Base-by-base conservation (phyloP, 768 basidiomycete genomes). In the Boletus speciosus region DNA sequence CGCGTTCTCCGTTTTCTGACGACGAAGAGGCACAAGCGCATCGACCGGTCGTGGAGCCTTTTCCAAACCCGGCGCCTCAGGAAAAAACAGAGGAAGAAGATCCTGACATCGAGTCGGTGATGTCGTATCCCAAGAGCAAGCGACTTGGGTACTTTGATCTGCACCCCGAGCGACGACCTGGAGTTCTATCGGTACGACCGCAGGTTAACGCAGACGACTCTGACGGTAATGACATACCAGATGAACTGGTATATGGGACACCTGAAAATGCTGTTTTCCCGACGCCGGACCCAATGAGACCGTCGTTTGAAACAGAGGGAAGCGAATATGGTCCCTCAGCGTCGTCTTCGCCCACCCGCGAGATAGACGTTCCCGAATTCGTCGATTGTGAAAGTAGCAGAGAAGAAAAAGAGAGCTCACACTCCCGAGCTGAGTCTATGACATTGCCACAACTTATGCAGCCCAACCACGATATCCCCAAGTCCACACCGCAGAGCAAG, bases 71-170 rank as follows among this genome's bases (percentile, higher is more conserved):
- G n/a, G 40, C 25, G 0, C 37, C 49, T 3, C 47, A 58, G 46
- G 76, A 81, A 62, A 57, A 66, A 47, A 76, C 80, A 52, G 75
- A 79, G 21, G 76, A 54, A 35, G 58, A 63, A 54, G 81, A 81
- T 61, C 70, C 71, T 23, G 80, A 83, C 57, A 76, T 83, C 5
- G 79, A 58, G 21, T 71, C 71, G 12, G 63, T 73, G 49, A 71
- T 72, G 68, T 73, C 66, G 23, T 68, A 68, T 40, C 72, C 66
- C 38, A 73, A 62, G 47, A 39, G 44, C 42, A 71, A 47, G 42
- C 78, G 86, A 16, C 48, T 83, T 27, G 85, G 86, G 0, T 91
- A 91, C 66, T 91, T 91, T 65, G 88, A 90, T 65, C 61, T 89
- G 14, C 88, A 91, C 65, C 88, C 88, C 11, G 88, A 90, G 42